Evolutionary conservation across 140 eudicot genomes (phyloP), one percentile per base, ranked within the genome.

Genomic region (Cichorium intybus): DNA sequence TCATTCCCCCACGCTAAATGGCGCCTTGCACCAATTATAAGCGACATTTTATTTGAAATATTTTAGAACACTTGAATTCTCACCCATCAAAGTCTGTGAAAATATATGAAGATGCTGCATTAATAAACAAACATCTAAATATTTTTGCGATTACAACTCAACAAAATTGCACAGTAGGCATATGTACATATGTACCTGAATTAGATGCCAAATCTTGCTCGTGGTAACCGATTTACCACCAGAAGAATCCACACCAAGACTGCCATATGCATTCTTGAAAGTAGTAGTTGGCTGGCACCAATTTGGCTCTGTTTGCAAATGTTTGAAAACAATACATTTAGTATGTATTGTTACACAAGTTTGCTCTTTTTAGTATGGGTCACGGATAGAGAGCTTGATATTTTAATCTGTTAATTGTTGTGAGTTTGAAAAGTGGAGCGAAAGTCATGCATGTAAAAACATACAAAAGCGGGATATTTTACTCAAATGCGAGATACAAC

Each of bases 1-100:
- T 83, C 96, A 79, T 92, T 96, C 12, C 98, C 98, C 95, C 82
- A 92, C 60, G 87, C 98, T 74, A 92, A 73, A 78, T 92, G 96
- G 21, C 92, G 84, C 68, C 96, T 81, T 14, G 98, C 95, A 72
- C 98, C 96, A 60, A 85, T 71, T 46, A 88, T 75, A 74, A 92
- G 72, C 3, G 79, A 74, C 96, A 87, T 92, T 74, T 78, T 92
- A 67, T 66, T 88, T 26, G 96, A 83, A 72, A 79, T 60, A 41
- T 79, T 79, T 81, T 54, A 61, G 85, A 35, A 54, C 60, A 69
- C 64, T 79, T 67, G 80, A 58, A 75, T 81, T 90, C 77, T 92
- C 98, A 28, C 96, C 94, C 78, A 79, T 60, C 79, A 92, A 46
- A 52, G 81, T 66, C 98, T 92, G 85, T 55, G n/a, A 69, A 52